A percentile compares a stretch with the other conserved stretches of the same genome.
phyloP scores from a whole-genome alignment of 2,329 filamentous ascomycete species.

The Fusarium palustre region DNA sequence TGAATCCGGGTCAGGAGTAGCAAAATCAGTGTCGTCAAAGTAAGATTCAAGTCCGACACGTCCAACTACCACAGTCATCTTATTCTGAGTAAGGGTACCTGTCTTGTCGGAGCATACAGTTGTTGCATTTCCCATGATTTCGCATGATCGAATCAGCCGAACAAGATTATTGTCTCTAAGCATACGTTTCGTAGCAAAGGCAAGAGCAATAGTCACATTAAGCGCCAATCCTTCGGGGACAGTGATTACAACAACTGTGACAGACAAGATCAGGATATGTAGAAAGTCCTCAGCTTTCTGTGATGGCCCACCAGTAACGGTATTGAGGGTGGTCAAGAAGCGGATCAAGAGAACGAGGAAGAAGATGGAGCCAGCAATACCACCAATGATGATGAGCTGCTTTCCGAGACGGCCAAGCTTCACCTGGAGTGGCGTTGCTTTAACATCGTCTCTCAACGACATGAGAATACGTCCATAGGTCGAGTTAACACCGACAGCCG shows the following conservation, averaged over 20 bases:
- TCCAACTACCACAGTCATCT: constrained; percentile 71
- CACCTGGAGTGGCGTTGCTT: constrained; percentile 81
- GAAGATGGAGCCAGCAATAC: constrained; percentile 56
- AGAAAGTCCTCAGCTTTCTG: constrained; percentile 68
- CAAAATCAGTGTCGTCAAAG: constrained; percentile 53
- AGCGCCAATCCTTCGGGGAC: constrained; percentile 71
- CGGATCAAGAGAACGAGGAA: constrained; percentile 57
- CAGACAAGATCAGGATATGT: constrained; percentile 67
- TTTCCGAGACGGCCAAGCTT: constrained; percentile 83
- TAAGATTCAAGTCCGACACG: constrained; percentile 59
- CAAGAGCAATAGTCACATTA: constrained; percentile 70
- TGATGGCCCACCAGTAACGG: constrained; percentile 56
- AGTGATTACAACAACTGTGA: constrained; percentile 70
- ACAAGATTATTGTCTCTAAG: constrained; percentile 72
- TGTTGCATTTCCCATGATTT: constrained; percentile 74
- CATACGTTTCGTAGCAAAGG: constrained; percentile 73
- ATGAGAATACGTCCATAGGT: constrained; percentile 83
- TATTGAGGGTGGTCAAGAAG: constrained; percentile 51
- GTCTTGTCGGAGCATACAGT: constrained; percentile 75
- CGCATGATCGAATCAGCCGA: constrained; percentile 68
- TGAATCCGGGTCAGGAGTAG: constrained; percentile 31
- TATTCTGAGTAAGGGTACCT: constrained; percentile 72
- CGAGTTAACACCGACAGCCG: constrained; percentile 78
- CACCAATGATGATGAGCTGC: constrained; percentile 69
- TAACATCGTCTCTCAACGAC: constrained; percentile 79